These are phyloP conservation scores for Triticum urartu DNA, from an alignment of 176 grass and related monocot species.

Conservation along the genomic window DNA sequence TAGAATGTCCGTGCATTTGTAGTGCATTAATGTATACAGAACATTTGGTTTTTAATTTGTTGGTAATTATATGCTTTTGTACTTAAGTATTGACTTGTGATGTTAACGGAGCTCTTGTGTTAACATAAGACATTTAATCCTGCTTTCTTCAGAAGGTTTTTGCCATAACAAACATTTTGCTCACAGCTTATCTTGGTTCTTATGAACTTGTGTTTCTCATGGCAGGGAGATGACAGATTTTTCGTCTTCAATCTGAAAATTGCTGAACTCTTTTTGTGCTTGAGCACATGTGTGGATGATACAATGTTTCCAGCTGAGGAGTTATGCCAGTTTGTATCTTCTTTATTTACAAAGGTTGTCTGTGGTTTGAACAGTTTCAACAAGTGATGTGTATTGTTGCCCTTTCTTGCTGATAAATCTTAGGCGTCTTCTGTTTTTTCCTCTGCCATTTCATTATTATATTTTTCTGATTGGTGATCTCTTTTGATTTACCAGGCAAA, in stretches of 20 bases:
- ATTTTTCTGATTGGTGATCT: background rate
- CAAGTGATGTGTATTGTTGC: background rate
- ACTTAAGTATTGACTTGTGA: background rate
- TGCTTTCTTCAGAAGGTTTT: constrained; percentile 19
- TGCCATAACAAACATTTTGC: background rate
- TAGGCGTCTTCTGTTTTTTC: background rate
- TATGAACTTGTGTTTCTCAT: constrained; percentile 26
- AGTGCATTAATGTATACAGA: background rate
- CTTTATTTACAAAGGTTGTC: constrained; percentile 47
- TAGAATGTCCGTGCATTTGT: background rate
- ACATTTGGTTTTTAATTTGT: background rate
- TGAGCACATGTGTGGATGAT: constrained; percentile 48
- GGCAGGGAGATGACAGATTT: constrained; percentile 71
- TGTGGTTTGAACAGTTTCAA: constrained; percentile 3
- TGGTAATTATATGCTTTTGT: background rate
- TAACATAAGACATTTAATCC: background rate
- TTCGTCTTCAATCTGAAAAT: constrained; percentile 69
- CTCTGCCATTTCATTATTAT: constrained; percentile 6
- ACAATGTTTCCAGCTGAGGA: constrained; percentile 46
- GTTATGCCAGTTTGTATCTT: constrained; percentile 61
- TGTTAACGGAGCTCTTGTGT: background rate
- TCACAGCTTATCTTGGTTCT: background rate
- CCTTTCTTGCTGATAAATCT: background rate
- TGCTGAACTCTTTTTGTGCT: constrained; percentile 63
- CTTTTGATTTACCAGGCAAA: constrained; percentile 30